A percentile compares a stretch with the other conserved stretches of the same genome.
Conservation (phyloP, 2,329 filamentous ascomycete genomes). For the Talaromyces marneffei region DNA sequence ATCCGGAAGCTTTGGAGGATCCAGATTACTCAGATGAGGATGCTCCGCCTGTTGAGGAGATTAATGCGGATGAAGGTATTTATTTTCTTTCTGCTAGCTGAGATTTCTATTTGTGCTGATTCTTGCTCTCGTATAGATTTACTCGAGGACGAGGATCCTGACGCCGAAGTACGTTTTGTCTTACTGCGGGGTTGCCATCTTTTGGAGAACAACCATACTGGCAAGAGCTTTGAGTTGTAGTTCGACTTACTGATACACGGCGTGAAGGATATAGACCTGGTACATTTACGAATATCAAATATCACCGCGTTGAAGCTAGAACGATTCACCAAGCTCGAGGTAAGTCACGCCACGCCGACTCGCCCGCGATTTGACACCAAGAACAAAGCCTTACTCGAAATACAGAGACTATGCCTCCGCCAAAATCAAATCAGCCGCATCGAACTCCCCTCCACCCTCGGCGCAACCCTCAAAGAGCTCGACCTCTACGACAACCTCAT, state of each 20-base stretch:
- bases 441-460: conserved; percentile 63
- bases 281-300: conserved; percentile 78
- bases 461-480: conserved; percentile 67
- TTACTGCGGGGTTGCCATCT: background rate
- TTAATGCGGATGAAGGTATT: conserved; percentile 73
- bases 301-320: conserved; percentile 74
- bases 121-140: conserved; percentile 43
- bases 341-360: conserved; percentile 24
- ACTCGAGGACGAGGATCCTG: conserved; percentile 52
- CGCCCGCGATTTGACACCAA: no score
- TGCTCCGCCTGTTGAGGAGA: conserved; percentile 63
- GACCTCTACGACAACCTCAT: conserved; percentile 98
- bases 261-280: conserved; percentile 73
- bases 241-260: background rate
- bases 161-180: conserved; percentile 44
- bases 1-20: conserved; percentile 77
- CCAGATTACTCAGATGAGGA: conserved; percentile 75
- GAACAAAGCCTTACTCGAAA: no score
- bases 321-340: conserved; percentile 68
- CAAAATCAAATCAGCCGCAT: conserved; percentile 84
- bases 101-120: background rate
- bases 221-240: background rate
- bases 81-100: background rate
- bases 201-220: background rate
- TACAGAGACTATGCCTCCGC: conserved; percentile 71